Conservation (phyloP, 805 yeast genomes). For the Candida tammaniensis region DNA sequence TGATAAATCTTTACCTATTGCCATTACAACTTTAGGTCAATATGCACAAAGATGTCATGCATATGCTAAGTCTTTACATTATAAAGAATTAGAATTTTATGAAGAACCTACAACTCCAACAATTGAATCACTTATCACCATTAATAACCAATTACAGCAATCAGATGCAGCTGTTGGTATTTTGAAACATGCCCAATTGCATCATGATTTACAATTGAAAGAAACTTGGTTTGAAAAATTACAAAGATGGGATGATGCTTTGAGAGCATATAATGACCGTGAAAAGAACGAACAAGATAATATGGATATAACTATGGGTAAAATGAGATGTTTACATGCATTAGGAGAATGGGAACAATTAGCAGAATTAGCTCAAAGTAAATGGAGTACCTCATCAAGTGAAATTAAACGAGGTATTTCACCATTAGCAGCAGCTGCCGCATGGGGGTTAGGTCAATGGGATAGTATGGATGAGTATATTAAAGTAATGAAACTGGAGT, state of each 20-base stretch:
- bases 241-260: conserved; percentile 98
- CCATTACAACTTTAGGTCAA: conserved; percentile 84
- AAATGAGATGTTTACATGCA: conserved; percentile 96
- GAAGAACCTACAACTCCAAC: conserved; percentile 91
- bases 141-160: conserved; percentile 92
- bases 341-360: conserved; percentile 98
- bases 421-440: conserved; percentile 97
- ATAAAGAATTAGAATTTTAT: conserved; percentile 90
- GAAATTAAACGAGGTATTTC: conserved; percentile 84
- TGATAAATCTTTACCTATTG: conserved; percentile 88
- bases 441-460: conserved; percentile 98
- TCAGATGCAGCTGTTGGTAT: conserved; percentile 98
- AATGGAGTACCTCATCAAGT: conserved; percentile 74
- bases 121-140: conserved; percentile 86
- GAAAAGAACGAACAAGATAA: conserved; percentile 63
- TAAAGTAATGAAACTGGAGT: conserved; percentile 82
- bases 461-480: conserved; percentile 92
- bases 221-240: conserved; percentile 98
- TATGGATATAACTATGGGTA: conserved; percentile 92
- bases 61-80: conserved; percentile 94
- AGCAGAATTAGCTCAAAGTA: conserved; percentile 77
- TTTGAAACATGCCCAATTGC: conserved; percentile 87
- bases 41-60: conserved; percentile 96
- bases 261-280: conserved; percentile 82
- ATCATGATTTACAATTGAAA: conserved; percentile 84